Evolutionary conservation across 2,329 filamentous ascomycete species (phyloP).

Genomic region (Emergomyces orientalis): DNA sequence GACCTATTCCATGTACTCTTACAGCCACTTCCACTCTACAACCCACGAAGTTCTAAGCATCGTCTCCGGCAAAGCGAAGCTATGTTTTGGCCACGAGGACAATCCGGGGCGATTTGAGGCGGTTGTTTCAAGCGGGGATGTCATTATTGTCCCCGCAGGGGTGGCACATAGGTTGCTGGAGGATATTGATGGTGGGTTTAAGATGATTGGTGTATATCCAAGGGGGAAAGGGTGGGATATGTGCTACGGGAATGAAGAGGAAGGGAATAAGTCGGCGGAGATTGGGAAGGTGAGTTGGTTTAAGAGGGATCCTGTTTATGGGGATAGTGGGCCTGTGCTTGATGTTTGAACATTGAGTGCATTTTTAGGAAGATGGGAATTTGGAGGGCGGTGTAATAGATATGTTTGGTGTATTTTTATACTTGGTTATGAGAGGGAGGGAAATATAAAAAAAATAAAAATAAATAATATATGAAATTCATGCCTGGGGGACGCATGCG

Average conservation of each 20-base stretch:
- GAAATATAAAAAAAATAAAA: too few species aligned
- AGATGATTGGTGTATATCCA: constrained; percentile 61
- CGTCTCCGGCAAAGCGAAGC: constrained; percentile 46
- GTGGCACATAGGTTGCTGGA: constrained; percentile 55
- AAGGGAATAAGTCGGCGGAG: constrained; percentile 39
- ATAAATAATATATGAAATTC: not conserved
- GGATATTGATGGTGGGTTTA: constrained; percentile 47
- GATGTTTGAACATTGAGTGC: constrained; percentile 21
- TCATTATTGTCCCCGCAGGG: constrained; percentile 56
- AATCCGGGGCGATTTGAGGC: constrained; percentile 51
- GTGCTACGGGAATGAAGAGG: constrained; percentile 55
- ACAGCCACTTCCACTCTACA: constrained; percentile 58
- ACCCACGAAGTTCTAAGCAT: constrained; percentile 59
- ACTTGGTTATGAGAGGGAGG: not conserved
- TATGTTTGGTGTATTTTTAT: too few species aligned
- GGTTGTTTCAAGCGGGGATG: constrained; percentile 50
- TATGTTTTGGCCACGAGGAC: constrained; percentile 58
- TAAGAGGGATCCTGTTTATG: constrained; percentile 51
- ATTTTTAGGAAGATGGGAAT: constrained; percentile 13
- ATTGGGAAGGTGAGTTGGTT: constrained; percentile 50
- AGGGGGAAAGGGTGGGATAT: constrained; percentile 54
- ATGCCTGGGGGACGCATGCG: not conserved
- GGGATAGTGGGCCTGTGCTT: constrained; percentile 44
- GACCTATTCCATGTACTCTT: constrained; percentile 60
- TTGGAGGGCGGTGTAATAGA: too few species aligned